Percentiles rank a stretch among this genome's conserved stretches.
Conservation (phyloP, 768 basidiomycete genomes). For the Aureoboletus auriporus region DNA sequence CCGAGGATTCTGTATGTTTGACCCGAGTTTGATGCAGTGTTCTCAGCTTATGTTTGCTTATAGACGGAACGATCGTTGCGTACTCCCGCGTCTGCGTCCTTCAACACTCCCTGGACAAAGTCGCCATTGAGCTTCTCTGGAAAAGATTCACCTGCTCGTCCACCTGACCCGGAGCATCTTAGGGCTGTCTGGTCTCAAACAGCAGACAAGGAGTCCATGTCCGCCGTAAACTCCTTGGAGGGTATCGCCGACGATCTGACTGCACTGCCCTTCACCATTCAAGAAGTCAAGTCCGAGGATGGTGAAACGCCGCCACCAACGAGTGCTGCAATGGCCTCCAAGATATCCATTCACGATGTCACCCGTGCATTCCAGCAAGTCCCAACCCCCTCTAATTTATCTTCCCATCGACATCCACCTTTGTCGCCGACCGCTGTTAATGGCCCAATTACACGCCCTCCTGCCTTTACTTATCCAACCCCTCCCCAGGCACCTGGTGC, state of each 20-base stretch:
- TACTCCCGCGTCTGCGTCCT: slow-evolving; percentile 41
- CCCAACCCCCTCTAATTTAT: slow-evolving; percentile 52
- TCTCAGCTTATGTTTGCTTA: slow-evolving; percentile 10
- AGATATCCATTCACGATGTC: slow-evolving; percentile 79
- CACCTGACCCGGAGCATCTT: slow-evolving; percentile 78
- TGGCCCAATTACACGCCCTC: slow-evolving; percentile 25
- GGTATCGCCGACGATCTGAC: slow-evolving; percentile 82
- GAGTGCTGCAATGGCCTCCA: slow-evolving; percentile 52
- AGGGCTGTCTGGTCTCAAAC: slow-evolving; percentile 84
- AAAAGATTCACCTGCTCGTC: slow-evolving; percentile 67
- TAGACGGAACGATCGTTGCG: slow-evolving; percentile 44
- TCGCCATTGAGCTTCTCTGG: slow-evolving; percentile 47
- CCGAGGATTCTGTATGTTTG: slow-evolving; percentile 52
- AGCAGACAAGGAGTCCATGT: slow-evolving; percentile 62
- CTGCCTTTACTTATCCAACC: slow-evolving; percentile 29
- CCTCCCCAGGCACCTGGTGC: slow-evolving; percentile 42
- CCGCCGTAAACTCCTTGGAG: slow-evolving; percentile 75
- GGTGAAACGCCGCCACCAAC: slow-evolving; percentile 75
- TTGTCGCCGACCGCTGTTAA: slow-evolving; percentile 48
- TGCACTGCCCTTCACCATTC: slow-evolving; percentile 72
- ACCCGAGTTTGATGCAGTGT: not conserved
- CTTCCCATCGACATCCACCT: slow-evolving; percentile 43
- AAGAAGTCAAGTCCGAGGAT: slow-evolving; percentile 84
- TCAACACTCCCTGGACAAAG: slow-evolving; percentile 48
- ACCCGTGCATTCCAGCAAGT: slow-evolving; percentile 87